Evolutionary conservation across 768 basidiomycete genomes (phyloP).

Genomic region (Mycena galericulata): DNA sequence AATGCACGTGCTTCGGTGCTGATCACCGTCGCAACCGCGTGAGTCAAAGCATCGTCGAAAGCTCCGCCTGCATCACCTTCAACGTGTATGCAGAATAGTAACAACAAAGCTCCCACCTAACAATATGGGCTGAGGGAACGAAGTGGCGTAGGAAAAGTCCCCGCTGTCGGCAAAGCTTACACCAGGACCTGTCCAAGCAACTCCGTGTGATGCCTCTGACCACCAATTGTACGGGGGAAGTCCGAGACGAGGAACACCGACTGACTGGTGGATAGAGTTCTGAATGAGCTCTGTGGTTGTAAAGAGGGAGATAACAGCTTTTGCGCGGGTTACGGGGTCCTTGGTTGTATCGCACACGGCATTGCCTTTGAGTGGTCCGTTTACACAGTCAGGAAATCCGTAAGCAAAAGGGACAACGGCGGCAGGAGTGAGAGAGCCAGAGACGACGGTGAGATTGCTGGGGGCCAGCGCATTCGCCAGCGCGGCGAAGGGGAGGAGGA

Average conservation of each 20-base stretch:
- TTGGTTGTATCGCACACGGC: conserved; percentile 62
- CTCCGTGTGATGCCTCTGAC: conserved; percentile 70
- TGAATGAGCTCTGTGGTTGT: conserved; percentile 63
- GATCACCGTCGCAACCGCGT: conserved; percentile 60
- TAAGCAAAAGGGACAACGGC: conserved; percentile 36
- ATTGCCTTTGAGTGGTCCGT: conserved; percentile 57
- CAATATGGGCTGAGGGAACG: conserved; percentile 68
- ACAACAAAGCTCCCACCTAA: too few species aligned
- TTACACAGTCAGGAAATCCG: conserved; percentile 63
- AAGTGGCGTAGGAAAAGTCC: conserved; percentile 68
- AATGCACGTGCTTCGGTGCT: conserved; percentile 70
- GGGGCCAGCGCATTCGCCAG: conserved; percentile 8
- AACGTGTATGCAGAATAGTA: too few species aligned
- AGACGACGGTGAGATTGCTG: conserved; percentile 21
- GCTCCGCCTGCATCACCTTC: conserved; percentile 52
- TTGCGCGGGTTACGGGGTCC: conserved; percentile 60
- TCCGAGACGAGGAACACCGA: conserved; percentile 69
- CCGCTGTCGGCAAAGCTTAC: conserved; percentile 62
- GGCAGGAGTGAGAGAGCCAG: conserved; percentile 3
- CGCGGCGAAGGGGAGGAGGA: conserved; percentile 17
- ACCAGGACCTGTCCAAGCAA: conserved; percentile 61
- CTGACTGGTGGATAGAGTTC: conserved; percentile 63
- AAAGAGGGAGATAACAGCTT: conserved; percentile 60
- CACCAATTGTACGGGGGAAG: conserved; percentile 71
- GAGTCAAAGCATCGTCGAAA: conserved; percentile 65